Evolutionary conservation across 139 green algal genomes (phyloP), one percentile per base, ranked within the genome.

Genomic region (Chlamydomonas incerta): DNA sequence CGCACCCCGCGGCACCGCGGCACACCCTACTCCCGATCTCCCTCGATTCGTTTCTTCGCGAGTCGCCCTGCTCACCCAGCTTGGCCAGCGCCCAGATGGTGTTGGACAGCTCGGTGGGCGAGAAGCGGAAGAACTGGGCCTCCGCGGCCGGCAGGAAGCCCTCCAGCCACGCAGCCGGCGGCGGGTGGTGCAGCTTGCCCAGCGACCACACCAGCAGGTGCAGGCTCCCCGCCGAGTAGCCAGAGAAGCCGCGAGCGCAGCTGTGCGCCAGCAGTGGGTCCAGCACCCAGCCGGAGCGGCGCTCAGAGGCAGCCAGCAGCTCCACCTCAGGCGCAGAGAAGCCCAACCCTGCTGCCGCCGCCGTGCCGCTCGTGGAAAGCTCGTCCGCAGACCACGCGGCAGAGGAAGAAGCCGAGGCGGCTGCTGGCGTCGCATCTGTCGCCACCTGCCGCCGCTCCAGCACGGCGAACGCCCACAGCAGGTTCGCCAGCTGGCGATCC

Each of bases 391-490:
- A 50, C 41, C 41, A 21, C 14, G 26, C 72, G 8, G 5, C 41
- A 21, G 72, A 26, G 14, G 34, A 33, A 41, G 37, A 11, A 3
- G 70, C 21, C 14, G 71, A 46, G 26, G 41, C 46, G 17, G 24
- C 18, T 1, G 37, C 26, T 50, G 24, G 10, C 46, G 35, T 52
- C 2, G 41, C 41, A 6, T 47, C 28, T 11, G 15, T 1, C 72
- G 52, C 29, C 0, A 37, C 2, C 21, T 60, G 58, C 11, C 77
- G 77, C 24, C 77, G 82, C 67, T 90, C 81, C 29, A 94, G 82
- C 37, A 91, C 84, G 13, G 91, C 89, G 24, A 92, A 83, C 21
- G 71, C 82, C 87, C 88, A 94, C 72, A 92, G 79, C 69, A 94
- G 82, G 82, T 92, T 94, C 8, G 85, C 87, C 57, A 92, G 65